Evolutionary conservation across 2,329 filamentous ascomycete genomes (phyloP).

Genomic region (Claviceps sp.): DNA sequence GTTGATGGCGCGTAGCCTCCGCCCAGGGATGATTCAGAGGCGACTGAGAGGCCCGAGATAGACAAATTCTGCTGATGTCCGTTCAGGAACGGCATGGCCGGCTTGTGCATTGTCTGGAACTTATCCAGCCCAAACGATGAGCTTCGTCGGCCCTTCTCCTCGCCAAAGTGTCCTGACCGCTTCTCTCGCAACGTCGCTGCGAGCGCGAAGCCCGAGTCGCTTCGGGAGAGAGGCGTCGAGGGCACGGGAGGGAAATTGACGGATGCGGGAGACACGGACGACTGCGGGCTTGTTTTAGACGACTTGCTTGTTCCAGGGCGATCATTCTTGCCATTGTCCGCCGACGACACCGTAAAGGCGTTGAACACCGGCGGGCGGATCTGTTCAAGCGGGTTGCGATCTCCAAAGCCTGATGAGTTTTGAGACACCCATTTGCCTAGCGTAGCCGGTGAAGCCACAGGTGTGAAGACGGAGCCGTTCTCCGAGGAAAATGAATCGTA

Average conservation of each 20-base stretch:
- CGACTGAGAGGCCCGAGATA: slow-evolving; percentile 45
- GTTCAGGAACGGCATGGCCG: slow-evolving; percentile 61
- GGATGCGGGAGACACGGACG: slow-evolving; percentile 63
- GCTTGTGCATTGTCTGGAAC: slow-evolving; percentile 51
- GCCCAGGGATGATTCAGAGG: slow-evolving; percentile 57
- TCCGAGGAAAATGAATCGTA: slow-evolving; percentile 84
- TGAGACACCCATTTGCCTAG: slow-evolving; percentile 79
- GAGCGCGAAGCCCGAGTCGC: slow-evolving; percentile 81
- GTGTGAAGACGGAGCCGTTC: slow-evolving; percentile 65
- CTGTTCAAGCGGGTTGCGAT: slow-evolving; percentile 39
- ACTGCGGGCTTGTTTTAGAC: slow-evolving; percentile 46
- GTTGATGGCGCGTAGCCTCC: slow-evolving; percentile 66
- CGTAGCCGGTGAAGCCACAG: slow-evolving; percentile 54
- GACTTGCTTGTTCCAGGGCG: slow-evolving; percentile 65
- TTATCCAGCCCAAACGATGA: slow-evolving; percentile 82
- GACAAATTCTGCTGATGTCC: slow-evolving; percentile 47
- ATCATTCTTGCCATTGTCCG: slow-evolving; percentile 53
- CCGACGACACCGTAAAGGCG: slow-evolving; percentile 67
- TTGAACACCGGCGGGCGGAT: slow-evolving; percentile 68
- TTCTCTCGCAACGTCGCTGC: slow-evolving; percentile 84
- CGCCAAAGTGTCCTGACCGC: slow-evolving; percentile 79
- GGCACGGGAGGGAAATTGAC: slow-evolving; percentile 64
- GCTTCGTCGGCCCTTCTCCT: slow-evolving; percentile 68
- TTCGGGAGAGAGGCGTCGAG: slow-evolving; percentile 68
- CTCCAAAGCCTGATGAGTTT: slow-evolving; percentile 78